Evolutionary conservation across 768 basidiomycete species (phyloP).

Genomic region (Tulasnella sp.): DNA sequence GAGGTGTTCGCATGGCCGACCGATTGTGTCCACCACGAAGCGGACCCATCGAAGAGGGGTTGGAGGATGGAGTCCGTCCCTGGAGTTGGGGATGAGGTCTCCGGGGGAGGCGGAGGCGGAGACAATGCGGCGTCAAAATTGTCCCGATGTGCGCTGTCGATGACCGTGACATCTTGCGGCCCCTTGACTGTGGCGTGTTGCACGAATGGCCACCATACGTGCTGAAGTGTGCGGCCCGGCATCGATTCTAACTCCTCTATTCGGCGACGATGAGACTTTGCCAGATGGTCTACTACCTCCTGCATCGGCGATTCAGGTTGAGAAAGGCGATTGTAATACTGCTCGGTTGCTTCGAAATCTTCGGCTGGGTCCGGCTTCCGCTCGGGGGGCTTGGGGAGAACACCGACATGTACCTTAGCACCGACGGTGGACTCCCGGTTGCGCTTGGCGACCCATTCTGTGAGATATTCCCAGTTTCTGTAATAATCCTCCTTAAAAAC

Average conservation of each 20-base stretch:
- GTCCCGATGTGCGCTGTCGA: conserved; percentile 88
- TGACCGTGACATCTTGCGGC: conserved; percentile 78
- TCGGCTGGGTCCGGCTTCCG: conserved; percentile 49
- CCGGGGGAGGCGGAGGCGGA: conserved; percentile 50
- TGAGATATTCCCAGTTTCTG: conserved; percentile 81
- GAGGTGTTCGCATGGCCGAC: conserved; percentile 80
- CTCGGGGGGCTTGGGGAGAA: conserved; percentile 64
- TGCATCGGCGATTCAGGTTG: conserved; percentile 42
- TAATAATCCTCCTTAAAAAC: conserved; percentile 88
- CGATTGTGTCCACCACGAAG: conserved; percentile 98
- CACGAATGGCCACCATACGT: conserved; percentile 97
- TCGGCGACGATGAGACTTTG: conserved; percentile 63
- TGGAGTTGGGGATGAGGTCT: conserved; percentile 12
- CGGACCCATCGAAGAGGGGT: conserved; percentile 84
- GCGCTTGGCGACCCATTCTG: conserved; percentile 75
- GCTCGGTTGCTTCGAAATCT: conserved; percentile 59
- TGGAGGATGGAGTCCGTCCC: conserved; percentile 49
- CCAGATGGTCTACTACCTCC: conserved; percentile 59
- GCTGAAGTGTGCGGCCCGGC: conserved; percentile 73
- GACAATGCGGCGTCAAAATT: conserved; percentile 67
- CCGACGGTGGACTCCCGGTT: conserved; percentile 39
- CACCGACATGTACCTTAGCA: conserved; percentile 52
- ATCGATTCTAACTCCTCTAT: conserved; percentile 76
- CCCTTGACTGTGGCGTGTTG: conserved; percentile 77
- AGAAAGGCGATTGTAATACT: conserved; percentile 60